Conservation (phyloP, 2,329 filamentous ascomycete species). For the Cryphonectria nitschkei region DNA sequence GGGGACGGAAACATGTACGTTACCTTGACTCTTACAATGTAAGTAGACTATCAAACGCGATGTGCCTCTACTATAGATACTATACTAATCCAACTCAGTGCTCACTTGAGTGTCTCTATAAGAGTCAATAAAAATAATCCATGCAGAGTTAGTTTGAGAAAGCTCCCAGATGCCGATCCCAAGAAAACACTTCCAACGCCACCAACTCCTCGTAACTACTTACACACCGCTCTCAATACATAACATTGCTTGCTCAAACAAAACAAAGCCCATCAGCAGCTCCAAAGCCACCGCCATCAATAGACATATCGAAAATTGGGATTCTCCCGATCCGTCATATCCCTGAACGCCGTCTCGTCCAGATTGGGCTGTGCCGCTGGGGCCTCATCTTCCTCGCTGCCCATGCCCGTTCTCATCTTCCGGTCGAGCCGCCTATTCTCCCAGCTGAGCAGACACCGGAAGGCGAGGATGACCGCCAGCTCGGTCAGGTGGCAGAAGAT, state of each 20-base stretch:
- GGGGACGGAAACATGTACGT: no score
- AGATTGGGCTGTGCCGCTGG: slow-evolving; percentile 30
- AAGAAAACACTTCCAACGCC: no score
- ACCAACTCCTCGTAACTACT: no score
- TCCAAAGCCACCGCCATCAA: slow-evolving; percentile 25
- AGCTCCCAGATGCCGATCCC: no score
- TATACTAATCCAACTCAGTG: no score
- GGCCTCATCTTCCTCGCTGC: neutral
- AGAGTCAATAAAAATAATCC: no score
- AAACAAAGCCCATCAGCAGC: neutral
- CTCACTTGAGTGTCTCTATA: no score
- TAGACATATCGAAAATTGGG: slow-evolving; percentile 48
- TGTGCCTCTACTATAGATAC: no score
- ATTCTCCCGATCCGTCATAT: slow-evolving; percentile 49
- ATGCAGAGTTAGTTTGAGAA: no score
- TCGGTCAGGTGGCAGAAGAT: slow-evolving; percentile 61
- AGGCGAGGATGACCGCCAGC: slow-evolving; percentile 49
- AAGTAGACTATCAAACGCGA: no score
- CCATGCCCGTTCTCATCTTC: neutral
- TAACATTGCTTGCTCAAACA: neutral
- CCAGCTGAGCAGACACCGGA: slow-evolving; percentile 53
- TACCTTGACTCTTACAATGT: no score
- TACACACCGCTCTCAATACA: neutral
- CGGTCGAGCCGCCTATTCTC: slow-evolving; percentile 59
- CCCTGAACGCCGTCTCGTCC: slow-evolving; percentile 45